Evolutionary conservation across 768 basidiomycete genomes (phyloP), one percentile per base, ranked within the genome.

Genomic region (Mycena alexandri): DNA sequence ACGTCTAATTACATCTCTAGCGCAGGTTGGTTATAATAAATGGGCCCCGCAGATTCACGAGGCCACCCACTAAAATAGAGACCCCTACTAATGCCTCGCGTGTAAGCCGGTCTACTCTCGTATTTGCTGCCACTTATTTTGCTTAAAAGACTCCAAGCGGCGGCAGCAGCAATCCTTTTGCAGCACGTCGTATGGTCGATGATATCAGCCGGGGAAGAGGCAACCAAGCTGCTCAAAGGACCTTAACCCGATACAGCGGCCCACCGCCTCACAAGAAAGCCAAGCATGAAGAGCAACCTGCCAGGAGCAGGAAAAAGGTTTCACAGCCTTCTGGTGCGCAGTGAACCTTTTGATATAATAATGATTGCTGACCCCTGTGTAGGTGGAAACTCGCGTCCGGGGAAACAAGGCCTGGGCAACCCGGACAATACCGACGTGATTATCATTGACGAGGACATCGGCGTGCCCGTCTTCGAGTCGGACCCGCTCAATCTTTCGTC

Each of bases 281-380:
- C 25, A 63, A n/a, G 50, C 4, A 25, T 25, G 67, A 58, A 7
- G 19, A 2, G 16, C 4, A 21, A n/a, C 10, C 11, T 7, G n/a
- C 50, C 11, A 55, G 57, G 56, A 53, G 44, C 10, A 57, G 67
- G 61, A 68, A 63, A 48, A 63, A 58, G 56, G 60, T 62, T 29
- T 21, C 60, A 22, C 61, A 50, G n/a, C 12, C 56, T 46, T 5
- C 24, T 14, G 51, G 67, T 68, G 56, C 42, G 48, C 19, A 24
- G 14, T n/a, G 38, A 38, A 13, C 24, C 22, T 29, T n/a, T 21
- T 10, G 29, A 17, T 10, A 16, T 6, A 46, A 16, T 6, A 46
- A 47, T n/a, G 41, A 43, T 19, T 42, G 41, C 41, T 65, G 21
- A 66, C 17, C 38, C 41, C n/a, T 9, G 38, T 2, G 14, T 38